Percentiles rank a stretch among this genome's conserved stretches.
Conservation (phyloP, 1,284 basidiomycete genomes). For the Boletellus deceptivus region DNA sequence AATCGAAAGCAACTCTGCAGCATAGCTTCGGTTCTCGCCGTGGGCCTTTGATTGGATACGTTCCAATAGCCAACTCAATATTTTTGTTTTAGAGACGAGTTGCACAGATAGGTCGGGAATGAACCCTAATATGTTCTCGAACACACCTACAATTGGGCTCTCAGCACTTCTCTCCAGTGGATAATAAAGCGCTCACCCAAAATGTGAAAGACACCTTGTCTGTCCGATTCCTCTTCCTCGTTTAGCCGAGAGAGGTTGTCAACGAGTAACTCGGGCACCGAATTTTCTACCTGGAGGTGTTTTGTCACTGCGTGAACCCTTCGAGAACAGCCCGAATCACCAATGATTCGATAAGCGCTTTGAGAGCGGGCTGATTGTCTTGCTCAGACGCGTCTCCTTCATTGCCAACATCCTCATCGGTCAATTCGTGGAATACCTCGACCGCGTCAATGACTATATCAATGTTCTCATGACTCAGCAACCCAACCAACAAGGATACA, state of each 20-base stretch:
- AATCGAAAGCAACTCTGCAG: slow-evolving; percentile 87
- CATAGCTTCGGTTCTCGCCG: slow-evolving; percentile 85
- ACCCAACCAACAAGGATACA: slow-evolving; percentile 69
- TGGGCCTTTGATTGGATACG: slow-evolving; percentile 74
- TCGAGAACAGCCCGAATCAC: slow-evolving; percentile 44
- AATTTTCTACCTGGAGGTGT: slow-evolving; percentile 64
- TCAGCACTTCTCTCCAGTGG: slow-evolving; percentile 1
- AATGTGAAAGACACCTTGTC: slow-evolving; percentile 90
- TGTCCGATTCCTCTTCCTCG: slow-evolving; percentile 83
- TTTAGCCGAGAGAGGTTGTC: slow-evolving; percentile 85
- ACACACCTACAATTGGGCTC: slow-evolving; percentile 62
- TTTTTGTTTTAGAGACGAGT: slow-evolving; percentile 70
- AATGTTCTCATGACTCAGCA: slow-evolving; percentile 90
- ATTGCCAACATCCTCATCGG: slow-evolving; percentile 92
- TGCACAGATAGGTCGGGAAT: slow-evolving; percentile 71
- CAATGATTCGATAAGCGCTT: slow-evolving; percentile 69
- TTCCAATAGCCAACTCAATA: slow-evolving; percentile 79
- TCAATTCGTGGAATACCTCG: slow-evolving; percentile 90
- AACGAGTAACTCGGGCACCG: slow-evolving; percentile 85
- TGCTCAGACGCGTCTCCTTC: slow-evolving; percentile 69
- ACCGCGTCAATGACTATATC: slow-evolving; percentile 93
- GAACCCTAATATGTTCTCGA: slow-evolving; percentile 91
- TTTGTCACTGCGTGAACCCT: slow-evolving; percentile 1
- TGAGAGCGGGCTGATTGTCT: slow-evolving; percentile 67
- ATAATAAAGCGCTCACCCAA: slow-evolving; percentile 49